These are phyloP conservation scores for Pichia sp. DNA, from an alignment of 1,139 yeast genomes.

Conservation along the genomic window DNA sequence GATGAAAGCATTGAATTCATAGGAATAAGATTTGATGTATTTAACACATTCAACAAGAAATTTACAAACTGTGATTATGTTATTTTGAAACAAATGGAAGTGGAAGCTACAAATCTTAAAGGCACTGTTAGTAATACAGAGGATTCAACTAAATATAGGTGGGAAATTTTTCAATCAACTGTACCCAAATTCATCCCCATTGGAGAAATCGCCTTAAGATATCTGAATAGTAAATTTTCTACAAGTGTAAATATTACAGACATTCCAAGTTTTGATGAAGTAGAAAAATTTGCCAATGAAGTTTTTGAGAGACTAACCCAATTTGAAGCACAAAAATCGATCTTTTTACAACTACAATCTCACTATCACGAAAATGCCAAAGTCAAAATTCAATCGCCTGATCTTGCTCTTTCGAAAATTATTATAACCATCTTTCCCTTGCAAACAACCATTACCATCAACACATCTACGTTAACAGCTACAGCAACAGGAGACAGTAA, in stretches of 20 bases:
- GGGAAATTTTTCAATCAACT: constrained; percentile 38
- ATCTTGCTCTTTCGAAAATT: background rate
- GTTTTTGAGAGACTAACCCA: constrained; percentile 21
- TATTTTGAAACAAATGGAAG: constrained; percentile 27
- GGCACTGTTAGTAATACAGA: background rate
- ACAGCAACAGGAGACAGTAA: background rate
- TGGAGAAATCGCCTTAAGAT: constrained; percentile 16
- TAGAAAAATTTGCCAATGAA: constrained; percentile 22
- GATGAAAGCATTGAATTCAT: constrained; percentile 25
- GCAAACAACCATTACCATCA: background rate
- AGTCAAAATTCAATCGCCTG: background rate
- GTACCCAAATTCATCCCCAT: constrained; percentile 35
- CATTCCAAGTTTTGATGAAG: constrained; percentile 2
- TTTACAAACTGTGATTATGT: constrained; percentile 39
- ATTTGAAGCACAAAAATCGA: constrained; percentile 19
- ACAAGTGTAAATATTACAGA: background rate
- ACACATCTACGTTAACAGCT: background rate
- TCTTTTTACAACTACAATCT: background rate
- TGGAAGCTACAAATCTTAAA: constrained; percentile 22
- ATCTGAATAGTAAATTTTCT: background rate
- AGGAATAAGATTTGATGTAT: constrained; percentile 42
- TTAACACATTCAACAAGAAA: constrained; percentile 25
- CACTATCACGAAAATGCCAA: background rate
- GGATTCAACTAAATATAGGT: constrained; percentile 21
- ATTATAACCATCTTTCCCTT: background rate